A percentile compares a stretch with the other conserved stretches of the same genome.
Evolutionary conservation across 108 stramenopile genomes (phyloP).

Genomic region (Fistulifera pelliculosa): DNA sequence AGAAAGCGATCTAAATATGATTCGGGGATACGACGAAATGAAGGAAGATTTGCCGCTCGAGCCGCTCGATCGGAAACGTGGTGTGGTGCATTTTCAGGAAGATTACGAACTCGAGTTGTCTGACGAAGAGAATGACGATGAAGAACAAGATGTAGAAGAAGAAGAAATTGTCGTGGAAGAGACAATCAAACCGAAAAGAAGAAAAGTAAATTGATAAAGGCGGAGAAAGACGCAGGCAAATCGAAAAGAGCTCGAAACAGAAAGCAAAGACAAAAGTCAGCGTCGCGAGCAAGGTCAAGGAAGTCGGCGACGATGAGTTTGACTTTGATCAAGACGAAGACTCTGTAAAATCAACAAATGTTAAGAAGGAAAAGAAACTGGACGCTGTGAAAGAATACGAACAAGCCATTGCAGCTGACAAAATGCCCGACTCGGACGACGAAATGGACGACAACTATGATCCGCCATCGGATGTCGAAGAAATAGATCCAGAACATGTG

Average conservation of each 20-base stretch:
- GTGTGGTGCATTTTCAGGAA: slow-evolving; percentile 15
- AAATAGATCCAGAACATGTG: neutral
- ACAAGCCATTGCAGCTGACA: neutral
- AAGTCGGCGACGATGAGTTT: neutral
- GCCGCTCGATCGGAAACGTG: slow-evolving; percentile 24
- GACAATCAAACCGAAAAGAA: neutral
- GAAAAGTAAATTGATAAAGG: slow-evolving; percentile 12
- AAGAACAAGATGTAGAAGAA: slow-evolving; percentile 8
- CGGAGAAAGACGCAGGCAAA: neutral
- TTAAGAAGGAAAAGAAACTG: too few relatives aligned
- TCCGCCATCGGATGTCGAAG: too few relatives aligned
- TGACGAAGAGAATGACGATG: slow-evolving; percentile 5
- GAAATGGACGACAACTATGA: neutral
- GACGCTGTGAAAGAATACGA: neutral
- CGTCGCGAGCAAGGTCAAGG: neutral
- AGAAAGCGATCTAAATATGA: slow-evolving; percentile 1
- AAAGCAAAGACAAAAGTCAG: slow-evolving; percentile 1
- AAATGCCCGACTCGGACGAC: neutral
- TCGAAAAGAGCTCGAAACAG: neutral
- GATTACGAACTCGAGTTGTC: slow-evolving; percentile 15
- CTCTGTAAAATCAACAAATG: neutral
- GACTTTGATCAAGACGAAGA: neutral
- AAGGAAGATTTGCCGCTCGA: slow-evolving; percentile 21
- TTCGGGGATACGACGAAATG: slow-evolving; percentile 22
- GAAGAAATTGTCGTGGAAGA: slow-evolving; percentile 9